phyloP scores from a whole-genome alignment of 1,284 basidiomycete species.

The Rhodotorula sp. region DNA sequence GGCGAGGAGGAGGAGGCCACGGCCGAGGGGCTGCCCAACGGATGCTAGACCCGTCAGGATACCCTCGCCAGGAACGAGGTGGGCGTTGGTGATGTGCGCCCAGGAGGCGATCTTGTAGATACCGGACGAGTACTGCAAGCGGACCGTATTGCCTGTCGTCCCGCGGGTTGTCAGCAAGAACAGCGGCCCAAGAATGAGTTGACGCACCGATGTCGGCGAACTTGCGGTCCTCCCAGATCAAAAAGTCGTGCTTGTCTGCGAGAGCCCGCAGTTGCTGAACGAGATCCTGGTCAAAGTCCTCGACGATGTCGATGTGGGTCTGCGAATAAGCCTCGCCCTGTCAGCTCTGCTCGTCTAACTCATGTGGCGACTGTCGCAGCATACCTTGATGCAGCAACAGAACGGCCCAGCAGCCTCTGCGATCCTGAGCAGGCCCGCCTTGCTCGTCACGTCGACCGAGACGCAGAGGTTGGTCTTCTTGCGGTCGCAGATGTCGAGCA shows the following conservation, averaged over 20 bases:
- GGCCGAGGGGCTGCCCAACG: conserved; percentile 76
- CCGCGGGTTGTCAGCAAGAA: neutral
- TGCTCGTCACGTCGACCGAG: conserved; percentile 87
- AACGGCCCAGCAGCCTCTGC: conserved; percentile 83
- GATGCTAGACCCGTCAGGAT: conserved; percentile 83
- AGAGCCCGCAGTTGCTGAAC: conserved; percentile 69
- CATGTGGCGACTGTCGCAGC: conserved; percentile 1
- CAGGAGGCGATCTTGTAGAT: conserved; percentile 92
- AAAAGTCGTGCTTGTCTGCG: conserved; percentile 79
- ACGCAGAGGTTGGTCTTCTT: conserved; percentile 93
- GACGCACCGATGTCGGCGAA: conserved; percentile 92
- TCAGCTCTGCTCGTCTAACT: no score
- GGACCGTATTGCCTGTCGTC: conserved; percentile 84
- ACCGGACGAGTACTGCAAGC: conserved; percentile 89
- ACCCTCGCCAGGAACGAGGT: conserved; percentile 78
- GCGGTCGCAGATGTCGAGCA: conserved; percentile 79
- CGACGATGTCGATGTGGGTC: conserved; percentile 96
- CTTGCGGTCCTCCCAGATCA: conserved; percentile 96
- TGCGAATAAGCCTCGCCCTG: conserved; percentile 46
- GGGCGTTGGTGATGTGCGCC: conserved; percentile 97
- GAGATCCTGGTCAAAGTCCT: conserved; percentile 79
- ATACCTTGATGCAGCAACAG: conserved; percentile 90
- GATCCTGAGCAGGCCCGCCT: conserved; percentile 76
- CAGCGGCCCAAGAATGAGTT: no score
- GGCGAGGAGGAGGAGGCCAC: conserved; percentile 86